These are phyloP conservation scores for Clarireedia homoeocarpa DNA, from an alignment of 2,329 filamentous ascomycete species.

Conservation along the genomic window DNA sequence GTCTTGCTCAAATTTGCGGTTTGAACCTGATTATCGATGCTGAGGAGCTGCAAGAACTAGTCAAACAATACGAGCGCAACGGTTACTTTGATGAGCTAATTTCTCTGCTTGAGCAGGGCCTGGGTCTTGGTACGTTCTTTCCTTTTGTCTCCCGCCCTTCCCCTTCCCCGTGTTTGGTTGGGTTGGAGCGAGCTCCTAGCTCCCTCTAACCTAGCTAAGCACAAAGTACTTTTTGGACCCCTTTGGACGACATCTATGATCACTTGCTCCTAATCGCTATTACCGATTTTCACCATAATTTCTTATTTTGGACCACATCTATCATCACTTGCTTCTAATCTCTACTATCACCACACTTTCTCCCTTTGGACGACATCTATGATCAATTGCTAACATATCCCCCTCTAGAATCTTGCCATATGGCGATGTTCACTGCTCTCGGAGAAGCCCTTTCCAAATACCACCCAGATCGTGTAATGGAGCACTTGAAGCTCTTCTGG, in stretches of 20 bases:
- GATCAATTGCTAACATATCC: too few relatives aligned
- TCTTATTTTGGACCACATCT: neutral
- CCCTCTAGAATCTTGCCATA: constrained; percentile 50
- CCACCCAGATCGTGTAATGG: constrained; percentile 92
- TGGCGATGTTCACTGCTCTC: constrained; percentile 94
- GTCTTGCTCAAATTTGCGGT: constrained; percentile 96
- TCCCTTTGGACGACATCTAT: too few relatives aligned
- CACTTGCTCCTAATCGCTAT: too few relatives aligned
- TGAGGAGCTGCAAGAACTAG: constrained; percentile 85
- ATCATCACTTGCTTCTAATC: neutral
- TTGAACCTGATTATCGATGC: constrained; percentile 97
- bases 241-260: too few relatives aligned
- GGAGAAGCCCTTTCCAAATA: constrained; percentile 92
- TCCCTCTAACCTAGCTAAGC: too few relatives aligned
- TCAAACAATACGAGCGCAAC: constrained; percentile 93
- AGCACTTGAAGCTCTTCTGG: constrained; percentile 99
- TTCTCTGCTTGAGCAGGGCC: constrained; percentile 82
- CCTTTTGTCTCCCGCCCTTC: neutral
- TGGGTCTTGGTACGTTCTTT: constrained; percentile 52
- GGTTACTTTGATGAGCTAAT: constrained; percentile 99
- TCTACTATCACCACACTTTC: too few relatives aligned
- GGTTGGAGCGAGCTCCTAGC: too few relatives aligned
- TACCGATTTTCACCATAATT: neutral
- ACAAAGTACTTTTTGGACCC: too few relatives aligned
- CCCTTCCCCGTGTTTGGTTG: too few relatives aligned